Percentiles rank a stretch among this genome's conserved stretches.
These are phyloP conservation scores for Penicillium parvum DNA, from an alignment of 495 filamentous ascomycete species.

Conservation along the genomic window DNA sequence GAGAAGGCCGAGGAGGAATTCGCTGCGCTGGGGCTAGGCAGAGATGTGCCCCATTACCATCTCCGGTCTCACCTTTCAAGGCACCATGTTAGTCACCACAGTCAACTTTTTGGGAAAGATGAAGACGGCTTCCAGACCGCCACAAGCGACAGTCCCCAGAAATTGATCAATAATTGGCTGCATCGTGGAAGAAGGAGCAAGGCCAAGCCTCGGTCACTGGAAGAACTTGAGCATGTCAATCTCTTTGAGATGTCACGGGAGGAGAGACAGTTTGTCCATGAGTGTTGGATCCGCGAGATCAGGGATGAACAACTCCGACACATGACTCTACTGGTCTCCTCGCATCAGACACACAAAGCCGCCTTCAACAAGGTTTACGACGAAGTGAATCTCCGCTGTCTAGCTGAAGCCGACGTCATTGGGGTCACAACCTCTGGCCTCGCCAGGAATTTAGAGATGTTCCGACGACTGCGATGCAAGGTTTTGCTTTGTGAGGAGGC, in stretches of 20 bases:
- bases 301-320: too few species aligned
- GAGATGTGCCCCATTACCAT: too few species aligned
- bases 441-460: constrained; percentile 22
- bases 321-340: too few species aligned
- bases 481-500: constrained; percentile 65
- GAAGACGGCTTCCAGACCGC: not conserved
- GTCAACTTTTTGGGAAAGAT: not conserved
- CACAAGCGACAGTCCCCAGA: not conserved
- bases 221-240: too few species aligned
- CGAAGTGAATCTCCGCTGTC: constrained; percentile 7
- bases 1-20: not conserved
- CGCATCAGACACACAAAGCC: too few species aligned
- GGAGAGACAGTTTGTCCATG: not conserved
- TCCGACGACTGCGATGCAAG: constrained; percentile 41
- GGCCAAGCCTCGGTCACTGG: too few species aligned
- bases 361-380: constrained; percentile 8
- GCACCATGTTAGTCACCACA: too few species aligned
- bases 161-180: too few species aligned
- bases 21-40: too few species aligned
- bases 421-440: constrained; percentile 34
- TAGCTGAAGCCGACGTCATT: constrained; percentile 23
- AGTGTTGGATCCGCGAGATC: not conserved
- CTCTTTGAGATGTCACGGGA: too few species aligned
- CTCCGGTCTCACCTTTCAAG: too few species aligned
- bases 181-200: too few species aligned